A percentile compares a stretch with the other conserved stretches of the same genome.
These are phyloP conservation scores for Adansonia gregorii DNA, from an alignment of 441 rosid genomes.

Conservation along the genomic window DNA sequence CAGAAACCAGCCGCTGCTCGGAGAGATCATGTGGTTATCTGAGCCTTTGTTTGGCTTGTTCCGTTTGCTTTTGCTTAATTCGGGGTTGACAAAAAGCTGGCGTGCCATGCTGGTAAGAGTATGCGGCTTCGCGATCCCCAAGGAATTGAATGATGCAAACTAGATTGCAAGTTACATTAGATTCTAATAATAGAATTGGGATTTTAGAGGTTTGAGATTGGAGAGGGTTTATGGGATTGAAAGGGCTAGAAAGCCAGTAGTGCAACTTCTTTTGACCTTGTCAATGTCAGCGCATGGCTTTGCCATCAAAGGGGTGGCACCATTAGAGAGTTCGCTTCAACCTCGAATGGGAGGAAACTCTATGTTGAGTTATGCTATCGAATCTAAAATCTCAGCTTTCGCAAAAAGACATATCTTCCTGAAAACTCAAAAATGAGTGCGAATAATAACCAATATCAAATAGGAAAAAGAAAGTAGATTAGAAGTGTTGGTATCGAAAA, in stretches of 20 bases:
- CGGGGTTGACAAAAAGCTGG: slow-evolving; percentile 25
- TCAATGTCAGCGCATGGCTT: slow-evolving; percentile 23
- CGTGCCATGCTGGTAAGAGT: slow-evolving; percentile 39
- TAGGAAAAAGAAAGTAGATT: no score
- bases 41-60: slow-evolving; percentile 28
- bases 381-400: no score
- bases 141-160: slow-evolving; percentile 36
- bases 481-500: no score
- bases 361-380: neutral
- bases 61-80: slow-evolving; percentile 36
- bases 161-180: slow-evolving; percentile 32
- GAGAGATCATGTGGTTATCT: slow-evolving; percentile 31
- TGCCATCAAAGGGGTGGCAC: neutral
- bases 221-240: slow-evolving; percentile 19
- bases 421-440: neutral
- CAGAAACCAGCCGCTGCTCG: slow-evolving; percentile 50
- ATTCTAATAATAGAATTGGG: slow-evolving; percentile 45
- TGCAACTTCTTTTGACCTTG: slow-evolving; percentile 38
- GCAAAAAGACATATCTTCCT: no score
- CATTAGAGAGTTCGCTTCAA: neutral
- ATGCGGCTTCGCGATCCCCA: slow-evolving; percentile 30
- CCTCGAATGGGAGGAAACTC: neutral
- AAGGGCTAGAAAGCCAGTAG: slow-evolving; percentile 24
- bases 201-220: slow-evolving; percentile 12
- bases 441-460: neutral